These are phyloP conservation scores for Ruellia speciosa DNA, from an alignment of 305 asterid species.

Conservation along the genomic window DNA sequence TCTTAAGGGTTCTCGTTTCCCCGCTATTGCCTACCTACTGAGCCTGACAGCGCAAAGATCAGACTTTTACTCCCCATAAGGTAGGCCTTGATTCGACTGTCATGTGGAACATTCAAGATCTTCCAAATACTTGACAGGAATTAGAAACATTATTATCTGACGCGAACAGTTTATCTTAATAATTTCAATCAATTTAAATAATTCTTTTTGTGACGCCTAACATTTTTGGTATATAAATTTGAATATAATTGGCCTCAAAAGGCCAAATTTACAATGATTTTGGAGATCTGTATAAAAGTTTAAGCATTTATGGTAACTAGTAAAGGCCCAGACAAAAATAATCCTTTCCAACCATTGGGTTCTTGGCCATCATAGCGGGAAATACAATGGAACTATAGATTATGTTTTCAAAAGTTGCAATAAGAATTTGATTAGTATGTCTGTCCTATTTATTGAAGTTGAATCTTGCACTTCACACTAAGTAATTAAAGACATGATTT, in stretches of 20 bases:
- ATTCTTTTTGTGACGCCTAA: conserved; percentile 2
- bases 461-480: no score
- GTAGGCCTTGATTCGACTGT: conserved; percentile 13
- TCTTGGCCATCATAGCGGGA: neutral
- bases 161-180: conserved; percentile 11
- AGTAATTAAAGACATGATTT: no score
- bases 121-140: conserved; percentile 16
- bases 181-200: conserved; percentile 13
- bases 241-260: neutral
- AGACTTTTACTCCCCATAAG: conserved; percentile 10
- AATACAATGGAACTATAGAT: conserved; percentile 3
- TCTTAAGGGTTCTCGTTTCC: conserved; percentile 2
- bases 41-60: conserved; percentile 10
- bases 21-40: neutral
- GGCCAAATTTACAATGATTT: neutral
- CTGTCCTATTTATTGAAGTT: neutral
- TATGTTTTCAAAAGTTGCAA: neutral
- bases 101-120: conserved; percentile 1
- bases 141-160: conserved; percentile 1
- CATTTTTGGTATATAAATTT: conserved; percentile 1
- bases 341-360: neutral
- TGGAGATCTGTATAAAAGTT: neutral
- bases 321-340: neutral
- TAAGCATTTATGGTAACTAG: neutral
- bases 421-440: conserved; percentile 10